Conservation (phyloP, 306 rosid genomes). For the Cajanus cajan region DNA sequence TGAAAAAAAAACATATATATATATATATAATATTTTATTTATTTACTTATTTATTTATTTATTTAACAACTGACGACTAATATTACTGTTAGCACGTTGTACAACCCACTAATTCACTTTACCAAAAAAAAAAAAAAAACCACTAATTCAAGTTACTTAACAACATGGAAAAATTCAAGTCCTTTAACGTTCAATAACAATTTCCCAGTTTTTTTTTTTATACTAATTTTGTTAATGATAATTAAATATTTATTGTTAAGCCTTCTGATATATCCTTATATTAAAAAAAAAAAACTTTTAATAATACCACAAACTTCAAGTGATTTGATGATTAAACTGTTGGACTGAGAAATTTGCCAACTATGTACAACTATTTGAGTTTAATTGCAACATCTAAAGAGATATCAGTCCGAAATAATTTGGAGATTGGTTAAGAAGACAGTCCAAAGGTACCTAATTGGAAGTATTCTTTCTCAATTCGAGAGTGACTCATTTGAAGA, state of each 20-base stretch:
- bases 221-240: background rate
- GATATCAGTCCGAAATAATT: background rate
- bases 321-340: background rate
- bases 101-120: background rate
- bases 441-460: background rate
- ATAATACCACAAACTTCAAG: background rate
- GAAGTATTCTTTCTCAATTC: background rate
- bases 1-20: no score
- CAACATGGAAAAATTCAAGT: background rate
- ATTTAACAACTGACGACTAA: no score
- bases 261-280: background rate
- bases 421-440: background rate
- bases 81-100: background rate
- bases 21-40: no score
- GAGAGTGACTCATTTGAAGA: background rate
- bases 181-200: background rate
- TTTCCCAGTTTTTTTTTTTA: background rate
- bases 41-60: no score
- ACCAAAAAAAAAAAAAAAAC: no score
- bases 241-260: background rate
- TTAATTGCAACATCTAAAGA: background rate
- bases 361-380: background rate
- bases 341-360: background rate
- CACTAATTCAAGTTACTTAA: background rate
- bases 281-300: background rate